phyloP scores from a whole-genome alignment of 192 early-diverging fungal genomes.

The Glomus cerebriforme region DNA sequence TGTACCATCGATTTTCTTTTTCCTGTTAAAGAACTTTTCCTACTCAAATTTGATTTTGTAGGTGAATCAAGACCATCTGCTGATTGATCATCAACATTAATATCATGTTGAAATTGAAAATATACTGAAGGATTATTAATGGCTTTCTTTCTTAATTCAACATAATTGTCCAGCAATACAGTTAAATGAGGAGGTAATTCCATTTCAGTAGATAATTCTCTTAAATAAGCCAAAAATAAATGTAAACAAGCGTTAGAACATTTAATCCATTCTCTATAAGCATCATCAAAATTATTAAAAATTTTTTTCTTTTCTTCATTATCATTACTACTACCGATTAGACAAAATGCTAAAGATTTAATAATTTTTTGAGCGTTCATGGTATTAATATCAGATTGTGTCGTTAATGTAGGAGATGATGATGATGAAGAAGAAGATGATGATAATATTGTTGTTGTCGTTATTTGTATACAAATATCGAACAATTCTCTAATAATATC shows the following conservation, averaged over 20 bases:
- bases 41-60: background rate
- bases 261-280: slow-evolving; percentile 28
- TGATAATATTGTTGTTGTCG: background rate
- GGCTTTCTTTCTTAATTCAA: slow-evolving; percentile 11
- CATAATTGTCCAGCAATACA: slow-evolving; percentile 31
- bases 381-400: slow-evolving; percentile 17
- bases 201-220: background rate
- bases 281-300: slow-evolving; percentile 27
- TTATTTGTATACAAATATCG: slow-evolving; percentile 25
- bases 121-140: background rate
- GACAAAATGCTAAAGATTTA: slow-evolving; percentile 26
- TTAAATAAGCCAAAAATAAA: slow-evolving; percentile 27
- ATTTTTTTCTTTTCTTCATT: background rate
- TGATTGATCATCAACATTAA: background rate
- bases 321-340: slow-evolving; percentile 8
- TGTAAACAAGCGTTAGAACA: slow-evolving; percentile 32
- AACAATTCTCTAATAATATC: slow-evolving; percentile 23
- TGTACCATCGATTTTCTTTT: background rate
- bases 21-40: background rate
- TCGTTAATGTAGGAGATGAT: background rate
- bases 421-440: too few species aligned
- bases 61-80: background rate
- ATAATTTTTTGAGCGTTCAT: slow-evolving; percentile 29
- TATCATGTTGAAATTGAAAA: background rate
- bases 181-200: slow-evolving; percentile 15